Conservation (phyloP, 371 early-diverging fungal species). For the Amoeboaphelidium protococcarum region DNA sequence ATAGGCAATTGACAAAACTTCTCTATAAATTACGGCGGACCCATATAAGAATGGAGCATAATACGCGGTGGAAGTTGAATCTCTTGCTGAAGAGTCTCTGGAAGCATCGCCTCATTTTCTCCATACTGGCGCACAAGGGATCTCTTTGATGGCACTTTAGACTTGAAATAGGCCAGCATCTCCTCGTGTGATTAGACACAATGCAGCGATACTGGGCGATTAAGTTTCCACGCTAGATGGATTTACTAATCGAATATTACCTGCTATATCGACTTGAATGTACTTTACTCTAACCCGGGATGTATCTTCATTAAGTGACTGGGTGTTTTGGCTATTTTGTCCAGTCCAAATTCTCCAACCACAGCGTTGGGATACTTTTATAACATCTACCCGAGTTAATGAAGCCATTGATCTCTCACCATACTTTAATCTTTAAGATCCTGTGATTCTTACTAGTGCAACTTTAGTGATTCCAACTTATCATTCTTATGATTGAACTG, state of each 20-base stretch:
- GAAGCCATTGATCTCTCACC: conserved; percentile 2
- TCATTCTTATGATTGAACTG: conserved; percentile 4
- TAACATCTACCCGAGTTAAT: conserved; percentile 9
- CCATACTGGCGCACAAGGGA: conserved; percentile 6
- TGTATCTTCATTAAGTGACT: conserved; percentile 1
- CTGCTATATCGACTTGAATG: conserved; percentile 19
- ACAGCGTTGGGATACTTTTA: conserved; percentile 20
- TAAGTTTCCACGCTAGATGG: conserved; percentile 30
- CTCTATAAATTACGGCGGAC: conserved; percentile 37
- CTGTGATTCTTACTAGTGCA: conserved; percentile 3
- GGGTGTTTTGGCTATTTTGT: conserved; percentile 24
- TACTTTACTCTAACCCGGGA: conserved; percentile 12
- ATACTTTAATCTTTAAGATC: no score
- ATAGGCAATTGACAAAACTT: conserved; percentile 22
- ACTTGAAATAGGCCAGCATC: conserved; percentile 24
- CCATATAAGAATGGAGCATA: conserved; percentile 62
- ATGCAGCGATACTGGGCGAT: conserved; percentile 46
- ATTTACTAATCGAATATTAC: conserved; percentile 34
- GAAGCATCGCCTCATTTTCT: conserved; percentile 6
- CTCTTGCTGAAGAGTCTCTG: background rate
- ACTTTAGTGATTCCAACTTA: conserved; percentile 1
- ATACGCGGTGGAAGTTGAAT: conserved; percentile 26
- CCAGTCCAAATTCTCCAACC: conserved; percentile 67
- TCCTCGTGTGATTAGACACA: conserved; percentile 51
- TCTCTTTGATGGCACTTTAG: conserved; percentile 8